phyloP scores from a whole-genome alignment of 306 rosid species.

The Rubus idaeus region DNA sequence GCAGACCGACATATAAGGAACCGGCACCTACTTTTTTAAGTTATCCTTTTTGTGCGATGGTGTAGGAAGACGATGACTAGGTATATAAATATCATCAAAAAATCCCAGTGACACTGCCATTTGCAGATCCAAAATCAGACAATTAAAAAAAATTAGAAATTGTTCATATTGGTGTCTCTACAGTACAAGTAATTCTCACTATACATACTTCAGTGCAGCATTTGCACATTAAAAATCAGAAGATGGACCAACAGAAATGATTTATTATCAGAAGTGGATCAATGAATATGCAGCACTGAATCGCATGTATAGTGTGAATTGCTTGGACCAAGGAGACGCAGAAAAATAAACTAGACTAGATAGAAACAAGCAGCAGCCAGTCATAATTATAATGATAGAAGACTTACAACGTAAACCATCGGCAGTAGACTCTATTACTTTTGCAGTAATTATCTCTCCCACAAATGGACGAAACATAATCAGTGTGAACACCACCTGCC shows the following conservation, averaged over 20 bases:
- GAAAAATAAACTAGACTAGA: not conserved
- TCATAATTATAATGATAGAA: not conserved
- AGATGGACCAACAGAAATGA: not conserved
- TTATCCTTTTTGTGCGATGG: conserved; percentile 48
- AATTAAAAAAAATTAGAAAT: not conserved
- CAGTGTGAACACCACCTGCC: conserved; percentile 64
- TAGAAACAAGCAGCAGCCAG: not conserved
- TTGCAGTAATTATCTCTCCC: conserved; percentile 72
- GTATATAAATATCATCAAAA: conserved; percentile 77
- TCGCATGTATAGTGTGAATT: conserved; percentile 10
- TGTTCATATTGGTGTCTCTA: not conserved
- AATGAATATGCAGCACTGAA: not conserved
- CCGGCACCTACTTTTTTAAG: conserved; percentile 45
- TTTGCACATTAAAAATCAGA: conserved; percentile 29
- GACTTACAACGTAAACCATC: conserved; percentile 58
- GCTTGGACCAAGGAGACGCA: not conserved
- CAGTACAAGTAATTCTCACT: not conserved
- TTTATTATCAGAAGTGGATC: not conserved
- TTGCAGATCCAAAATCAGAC: conserved; percentile 28
- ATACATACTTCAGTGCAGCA: conserved; percentile 41
- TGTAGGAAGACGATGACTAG: conserved; percentile 50
- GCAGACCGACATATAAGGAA: conserved; percentile 2
- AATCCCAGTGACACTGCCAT: conserved; percentile 78
- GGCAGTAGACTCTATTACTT: conserved; percentile 53
- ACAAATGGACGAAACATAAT: conserved; percentile 72